Evolutionary conservation across 2,329 filamentous ascomycete species (phyloP).

Genomic region (Botrytis squamosa): DNA sequence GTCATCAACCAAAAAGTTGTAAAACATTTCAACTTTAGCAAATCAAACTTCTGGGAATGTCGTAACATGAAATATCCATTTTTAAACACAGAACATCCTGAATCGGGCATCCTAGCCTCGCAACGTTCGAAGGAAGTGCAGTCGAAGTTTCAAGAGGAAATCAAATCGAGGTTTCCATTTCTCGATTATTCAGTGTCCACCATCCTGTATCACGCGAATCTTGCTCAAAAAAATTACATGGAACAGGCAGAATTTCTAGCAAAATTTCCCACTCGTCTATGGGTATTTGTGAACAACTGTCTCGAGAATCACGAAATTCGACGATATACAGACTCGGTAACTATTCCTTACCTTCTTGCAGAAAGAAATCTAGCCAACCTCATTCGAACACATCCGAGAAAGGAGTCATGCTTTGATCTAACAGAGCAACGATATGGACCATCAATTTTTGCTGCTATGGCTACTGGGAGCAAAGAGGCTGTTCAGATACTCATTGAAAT

Average conservation of each 20-base stretch:
- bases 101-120: rapidly evolving
- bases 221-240: constrained; percentile 37
- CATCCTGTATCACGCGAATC: constrained; percentile 45
- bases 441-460: constrained; percentile 42
- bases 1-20: constrained; percentile 23
- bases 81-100: background rate
- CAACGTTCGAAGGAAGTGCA: background rate
- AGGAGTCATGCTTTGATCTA: constrained; percentile 28
- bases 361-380: constrained; percentile 34
- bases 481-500: constrained; percentile 32
- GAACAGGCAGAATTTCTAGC: constrained; percentile 41
- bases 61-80: background rate
- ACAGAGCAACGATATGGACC: constrained; percentile 39
- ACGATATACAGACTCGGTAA: constrained; percentile 34
- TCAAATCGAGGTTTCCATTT: constrained; percentile 43
- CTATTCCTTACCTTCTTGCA: constrained; percentile 42
- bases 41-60: constrained; percentile 21
- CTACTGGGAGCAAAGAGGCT: constrained; percentile 36
- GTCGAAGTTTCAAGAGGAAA: constrained; percentile 30
- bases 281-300: constrained; percentile 39
- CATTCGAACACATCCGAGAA: constrained; percentile 36
- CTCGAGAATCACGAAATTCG: constrained; percentile 36
- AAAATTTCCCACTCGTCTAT: constrained; percentile 35
- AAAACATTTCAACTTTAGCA: constrained; percentile 21
- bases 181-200: constrained; percentile 47